Conservation (phyloP, 2,329 filamentous ascomycete species). For the Paracamarosporium sp. region DNA sequence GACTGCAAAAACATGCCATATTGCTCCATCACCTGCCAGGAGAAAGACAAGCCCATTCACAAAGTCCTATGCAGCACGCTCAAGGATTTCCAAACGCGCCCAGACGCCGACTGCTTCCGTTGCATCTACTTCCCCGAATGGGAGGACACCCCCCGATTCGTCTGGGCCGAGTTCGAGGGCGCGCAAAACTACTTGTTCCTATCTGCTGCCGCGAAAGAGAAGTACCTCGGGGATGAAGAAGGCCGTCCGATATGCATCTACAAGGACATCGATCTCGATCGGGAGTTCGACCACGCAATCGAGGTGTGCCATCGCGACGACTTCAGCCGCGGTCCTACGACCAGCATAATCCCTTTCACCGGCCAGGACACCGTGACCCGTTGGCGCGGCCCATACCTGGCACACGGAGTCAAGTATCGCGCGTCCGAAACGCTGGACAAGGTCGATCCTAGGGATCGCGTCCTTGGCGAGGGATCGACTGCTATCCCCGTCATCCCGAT, state of each 20-base stretch:
- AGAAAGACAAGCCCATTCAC: slow-evolving; percentile 19
- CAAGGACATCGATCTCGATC: neutral
- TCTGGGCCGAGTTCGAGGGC: slow-evolving; percentile 5
- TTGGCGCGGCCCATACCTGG: neutral
- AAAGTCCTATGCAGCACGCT: slow-evolving; percentile 21
- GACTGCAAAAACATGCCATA: slow-evolving; percentile 17
- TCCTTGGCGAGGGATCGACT: neutral
- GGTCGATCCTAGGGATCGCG: neutral
- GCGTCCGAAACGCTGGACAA: neutral
- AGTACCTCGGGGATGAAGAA: neutral
- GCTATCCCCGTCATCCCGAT: neutral
- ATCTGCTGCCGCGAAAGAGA: neutral
- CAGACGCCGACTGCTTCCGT: neutral
- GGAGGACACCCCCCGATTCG: slow-evolving; percentile 1
- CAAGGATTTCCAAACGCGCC: slow-evolving; percentile 2
- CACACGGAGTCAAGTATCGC: neutral
- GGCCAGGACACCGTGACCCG: neutral
- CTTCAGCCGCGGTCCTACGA: neutral
- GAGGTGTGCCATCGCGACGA: neutral
- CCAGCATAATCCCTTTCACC: neutral
- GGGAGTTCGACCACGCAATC: neutral
- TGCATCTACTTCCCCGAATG: slow-evolving; percentile 9
- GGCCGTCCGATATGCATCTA: neutral
- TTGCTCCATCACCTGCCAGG: slow-evolving; percentile 22
- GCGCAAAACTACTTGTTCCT: neutral